Percentiles rank a stretch among this genome's conserved stretches.
phyloP scores from a whole-genome alignment of 768 basidiomycete species.

The Hygrocybe punicea region DNA sequence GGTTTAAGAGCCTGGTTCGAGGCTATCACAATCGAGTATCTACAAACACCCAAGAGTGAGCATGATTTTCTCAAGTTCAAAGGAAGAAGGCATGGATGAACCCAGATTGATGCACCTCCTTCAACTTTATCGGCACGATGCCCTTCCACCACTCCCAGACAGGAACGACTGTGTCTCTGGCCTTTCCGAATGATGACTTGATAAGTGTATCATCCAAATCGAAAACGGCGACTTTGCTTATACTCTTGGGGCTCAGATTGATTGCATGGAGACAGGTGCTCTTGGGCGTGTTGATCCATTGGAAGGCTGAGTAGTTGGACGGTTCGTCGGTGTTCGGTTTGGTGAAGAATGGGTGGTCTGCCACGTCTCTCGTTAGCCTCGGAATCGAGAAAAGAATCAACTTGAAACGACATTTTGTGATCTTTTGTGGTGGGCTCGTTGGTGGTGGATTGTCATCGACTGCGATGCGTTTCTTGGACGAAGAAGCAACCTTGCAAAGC shows the following conservation, averaged over 20 bases:
- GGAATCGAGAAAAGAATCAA: neutral
- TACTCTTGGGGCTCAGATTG: slow-evolving; percentile 41
- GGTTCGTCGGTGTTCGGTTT: slow-evolving; percentile 15
- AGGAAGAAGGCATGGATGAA: slow-evolving; percentile 31
- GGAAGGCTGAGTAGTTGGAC: slow-evolving; percentile 24
- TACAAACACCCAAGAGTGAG: slow-evolving; percentile 22
- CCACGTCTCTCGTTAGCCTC: neutral
- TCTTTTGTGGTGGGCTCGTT: neutral
- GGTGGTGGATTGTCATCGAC: neutral
- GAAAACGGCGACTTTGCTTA: slow-evolving; percentile 68
- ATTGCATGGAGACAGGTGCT: slow-evolving; percentile 43
- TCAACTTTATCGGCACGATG: slow-evolving; percentile 59
- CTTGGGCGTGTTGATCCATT: slow-evolving; percentile 36
- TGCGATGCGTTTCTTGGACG: neutral
- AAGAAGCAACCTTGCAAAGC: neutral
- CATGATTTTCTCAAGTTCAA: neutral
- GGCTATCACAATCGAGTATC: slow-evolving; percentile 70
- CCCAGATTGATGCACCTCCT: slow-evolving; percentile 58
- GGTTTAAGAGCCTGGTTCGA: slow-evolving; percentile 72
- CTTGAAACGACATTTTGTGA: neutral
- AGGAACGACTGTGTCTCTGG: slow-evolving; percentile 35
- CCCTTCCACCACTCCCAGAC: slow-evolving; percentile 73
- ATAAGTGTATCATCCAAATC: slow-evolving; percentile 90
- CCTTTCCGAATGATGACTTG: slow-evolving; percentile 39
- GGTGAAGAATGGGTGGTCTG: slow-evolving; percentile 44